Base-by-base conservation (phyloP, 768 basidiomycete genomes). In the Dendrothele bispora region DNA sequence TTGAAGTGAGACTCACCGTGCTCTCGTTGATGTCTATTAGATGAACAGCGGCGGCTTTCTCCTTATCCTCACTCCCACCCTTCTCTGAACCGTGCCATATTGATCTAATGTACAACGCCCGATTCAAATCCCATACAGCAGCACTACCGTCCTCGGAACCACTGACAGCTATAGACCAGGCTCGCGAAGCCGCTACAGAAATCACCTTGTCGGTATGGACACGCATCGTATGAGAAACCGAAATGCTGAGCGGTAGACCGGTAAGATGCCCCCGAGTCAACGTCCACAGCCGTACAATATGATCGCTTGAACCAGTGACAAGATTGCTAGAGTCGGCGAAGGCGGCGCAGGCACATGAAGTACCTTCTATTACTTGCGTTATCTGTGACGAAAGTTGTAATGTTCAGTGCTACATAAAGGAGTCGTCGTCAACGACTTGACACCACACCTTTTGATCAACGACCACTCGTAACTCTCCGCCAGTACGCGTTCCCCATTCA, bases 111-210 rank as follows among this genome's bases (percentile, higher is more conserved):
- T 97, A 95, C 7, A 82, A 69, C 7, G 88, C 87, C 22, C 83
- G 72, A 60, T 97, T 95, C 43, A 93, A 74, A 63, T 95, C 94
- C 94, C 94, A 97, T 3, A 95, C 48, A 3, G 86, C 86, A 0
- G 88, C 91, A 51, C 84, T 90, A 1, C 93, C 91, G 56, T 95
- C 93, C 58, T 80, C 77, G 14, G 89, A 88, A 8, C 91, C 91
- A 54, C 89, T 94, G 36, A 94, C 78, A 20, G 82, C 79, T 20
- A 92, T 56, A 1, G 89, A 90, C 94, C 94, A 95, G 2, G 84
- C 67, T 35, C 86, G 72, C 12, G 88, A 94, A 1, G 89, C 83
- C 7, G 83, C 70, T 14, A 95, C 73, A 55, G 79, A 86, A 1
- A 73, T 62, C 20, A 95, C 78, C 39, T 79, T 73, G 38, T 81